A percentile compares a stretch with the other conserved stretches of the same genome.
Evolutionary conservation across 78 protist genomes (phyloP).

Genomic region (Dictyostelium discoideum): DNA sequence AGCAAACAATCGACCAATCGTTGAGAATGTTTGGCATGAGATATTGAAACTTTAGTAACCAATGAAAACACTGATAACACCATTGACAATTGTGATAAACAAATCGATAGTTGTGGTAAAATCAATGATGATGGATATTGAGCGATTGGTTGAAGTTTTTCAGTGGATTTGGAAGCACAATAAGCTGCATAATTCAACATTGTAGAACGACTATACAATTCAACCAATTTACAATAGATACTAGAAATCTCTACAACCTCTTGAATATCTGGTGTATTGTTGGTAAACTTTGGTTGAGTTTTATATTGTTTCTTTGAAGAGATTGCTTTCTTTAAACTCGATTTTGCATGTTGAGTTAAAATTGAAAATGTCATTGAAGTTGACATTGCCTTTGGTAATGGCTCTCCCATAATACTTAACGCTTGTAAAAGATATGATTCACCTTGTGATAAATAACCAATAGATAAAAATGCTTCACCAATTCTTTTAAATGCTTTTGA

Average conservation of each 20-base stretch:
- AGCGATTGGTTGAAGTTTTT: not conserved
- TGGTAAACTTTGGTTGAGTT: not conserved
- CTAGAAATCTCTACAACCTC: not conserved
- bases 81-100: conserved; percentile 1
- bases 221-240: not conserved
- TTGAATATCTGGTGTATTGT: not conserved
- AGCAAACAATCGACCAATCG: conserved; percentile 25
- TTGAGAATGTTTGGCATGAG: conserved; percentile 15
- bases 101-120: conserved; percentile 13
- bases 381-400: not conserved
- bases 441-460: conserved; percentile 24
- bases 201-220: not conserved
- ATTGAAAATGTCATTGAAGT: not conserved
- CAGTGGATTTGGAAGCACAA: conserved; percentile 5
- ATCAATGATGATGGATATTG: not conserved
- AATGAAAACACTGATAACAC: not conserved
- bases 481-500: not conserved
- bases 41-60: not conserved
- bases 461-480: conserved; percentile 1
- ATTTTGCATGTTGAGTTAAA: conserved; percentile 13
- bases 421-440: conserved; percentile 30
- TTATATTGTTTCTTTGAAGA: no score
- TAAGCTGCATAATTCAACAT: not conserved
- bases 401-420: not conserved
- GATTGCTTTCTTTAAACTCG: not conserved